A percentile compares a stretch with the other conserved stretches of the same genome.
Conservation (phyloP, 2,329 filamentous ascomycete species). For the Neopestalotiopsis sp. region DNA sequence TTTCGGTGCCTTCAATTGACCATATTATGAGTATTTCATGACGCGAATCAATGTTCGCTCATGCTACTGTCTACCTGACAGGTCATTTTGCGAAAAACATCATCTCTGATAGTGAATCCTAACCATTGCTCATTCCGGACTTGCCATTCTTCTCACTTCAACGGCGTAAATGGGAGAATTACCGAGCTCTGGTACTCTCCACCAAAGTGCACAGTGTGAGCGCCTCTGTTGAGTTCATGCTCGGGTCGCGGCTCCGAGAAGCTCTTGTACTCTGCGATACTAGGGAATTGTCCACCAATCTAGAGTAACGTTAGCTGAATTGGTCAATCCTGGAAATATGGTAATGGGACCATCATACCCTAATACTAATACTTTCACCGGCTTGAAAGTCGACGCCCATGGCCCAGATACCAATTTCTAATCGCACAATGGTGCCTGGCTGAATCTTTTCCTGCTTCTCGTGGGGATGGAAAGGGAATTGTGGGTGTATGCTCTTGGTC, state of each 20-base stretch:
- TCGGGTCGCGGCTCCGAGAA: constrained; percentile 44
- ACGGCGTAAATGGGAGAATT: constrained; percentile 39
- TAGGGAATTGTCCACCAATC: constrained; percentile 37
- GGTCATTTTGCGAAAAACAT: too few relatives aligned
- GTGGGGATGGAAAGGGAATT: constrained; percentile 35
- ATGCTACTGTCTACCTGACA: too few relatives aligned
- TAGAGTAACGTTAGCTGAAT: constrained; percentile 34
- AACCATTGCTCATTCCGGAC: too few relatives aligned
- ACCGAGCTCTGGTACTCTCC: constrained; percentile 41
- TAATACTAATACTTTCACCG: constrained; percentile 26
- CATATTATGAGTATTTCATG: too few relatives aligned
- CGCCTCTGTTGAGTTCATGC: constrained; percentile 44
- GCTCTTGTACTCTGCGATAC: constrained; percentile 43
- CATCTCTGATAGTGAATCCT: too few relatives aligned
- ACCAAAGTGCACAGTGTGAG: constrained; percentile 43
- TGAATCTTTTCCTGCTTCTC: constrained; percentile 27
- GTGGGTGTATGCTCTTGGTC: constrained; percentile 33
- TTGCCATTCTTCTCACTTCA: not conserved
- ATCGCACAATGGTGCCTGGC: constrained; percentile 27
- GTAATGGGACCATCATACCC: constrained; percentile 34
- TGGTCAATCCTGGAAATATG: constrained; percentile 39
- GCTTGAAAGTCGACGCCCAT: constrained; percentile 35
- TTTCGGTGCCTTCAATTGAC: too few relatives aligned
- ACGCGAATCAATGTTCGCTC: too few relatives aligned
- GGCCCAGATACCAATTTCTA: constrained; percentile 37